Evolutionary conservation across 345 rosid species (phyloP).

Genomic region (Hirschfeldia incana): DNA sequence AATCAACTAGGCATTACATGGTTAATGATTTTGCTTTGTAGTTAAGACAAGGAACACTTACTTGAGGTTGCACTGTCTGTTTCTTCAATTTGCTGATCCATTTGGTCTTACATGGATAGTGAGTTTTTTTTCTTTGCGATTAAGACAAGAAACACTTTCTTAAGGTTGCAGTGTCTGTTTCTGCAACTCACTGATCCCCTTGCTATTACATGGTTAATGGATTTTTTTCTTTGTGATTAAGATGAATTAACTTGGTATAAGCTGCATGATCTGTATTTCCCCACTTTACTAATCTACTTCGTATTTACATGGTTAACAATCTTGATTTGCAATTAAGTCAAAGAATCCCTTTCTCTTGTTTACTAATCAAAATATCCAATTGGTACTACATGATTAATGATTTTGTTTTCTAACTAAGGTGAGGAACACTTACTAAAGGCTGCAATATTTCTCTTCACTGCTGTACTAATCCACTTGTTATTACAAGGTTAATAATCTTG

Average conservation of each 20-base stretch:
- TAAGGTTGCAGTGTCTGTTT: background rate
- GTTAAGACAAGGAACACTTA: background rate
- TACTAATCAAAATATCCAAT: background rate
- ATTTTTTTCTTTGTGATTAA: too few relatives aligned
- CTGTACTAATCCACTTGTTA: background rate
- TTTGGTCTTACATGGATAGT: background rate
- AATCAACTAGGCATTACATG: too few relatives aligned
- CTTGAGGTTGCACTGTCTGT: background rate
- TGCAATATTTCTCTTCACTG: background rate
- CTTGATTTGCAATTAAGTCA: too few relatives aligned
- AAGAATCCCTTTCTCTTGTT: background rate
- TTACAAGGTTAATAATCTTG: background rate
- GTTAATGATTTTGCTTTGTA: background rate
- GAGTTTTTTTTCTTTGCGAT: background rate
- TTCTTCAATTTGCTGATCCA: background rate
- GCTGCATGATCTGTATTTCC: background rate
- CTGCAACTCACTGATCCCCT: background rate
- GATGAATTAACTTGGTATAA: background rate
- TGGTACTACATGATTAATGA: background rate
- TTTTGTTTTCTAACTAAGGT: background rate
- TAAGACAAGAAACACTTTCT: background rate
- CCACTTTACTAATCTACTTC: background rate
- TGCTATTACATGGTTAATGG: background rate
- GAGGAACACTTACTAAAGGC: background rate
- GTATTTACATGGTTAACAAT: too few relatives aligned